Conservation (phyloP, 176 grass and related monocot species). For the Aegilops tauschii region DNA sequence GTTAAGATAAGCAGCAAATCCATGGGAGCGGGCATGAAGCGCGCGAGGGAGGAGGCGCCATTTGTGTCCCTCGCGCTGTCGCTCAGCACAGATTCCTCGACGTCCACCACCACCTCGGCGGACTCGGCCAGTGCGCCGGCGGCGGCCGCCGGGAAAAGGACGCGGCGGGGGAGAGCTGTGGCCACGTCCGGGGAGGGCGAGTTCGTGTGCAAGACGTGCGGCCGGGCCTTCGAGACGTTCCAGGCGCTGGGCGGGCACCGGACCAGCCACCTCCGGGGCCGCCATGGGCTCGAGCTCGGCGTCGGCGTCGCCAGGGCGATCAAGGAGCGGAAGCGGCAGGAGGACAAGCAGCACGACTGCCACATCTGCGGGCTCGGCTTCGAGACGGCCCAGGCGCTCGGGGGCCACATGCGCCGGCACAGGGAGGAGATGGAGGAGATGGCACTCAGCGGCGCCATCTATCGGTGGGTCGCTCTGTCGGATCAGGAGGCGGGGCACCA, state of each 20-base stretch:
- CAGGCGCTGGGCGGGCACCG: constrained; percentile 63
- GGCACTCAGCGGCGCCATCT: not conserved
- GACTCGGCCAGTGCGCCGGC: not conserved
- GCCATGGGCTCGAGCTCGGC: constrained; percentile 38
- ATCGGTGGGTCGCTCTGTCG: too few species aligned
- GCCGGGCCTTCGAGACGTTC: constrained; percentile 17
- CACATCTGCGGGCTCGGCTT: not conserved
- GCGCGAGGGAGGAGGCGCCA: not conserved
- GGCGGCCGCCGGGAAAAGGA: not conserved
- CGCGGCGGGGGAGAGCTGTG: too few species aligned
- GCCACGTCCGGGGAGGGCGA: not conserved
- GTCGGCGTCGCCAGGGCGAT: constrained; percentile 27
- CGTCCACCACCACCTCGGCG: too few species aligned
- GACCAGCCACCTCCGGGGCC: constrained; percentile 56
- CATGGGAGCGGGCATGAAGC: not conserved
- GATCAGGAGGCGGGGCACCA: too few species aligned
- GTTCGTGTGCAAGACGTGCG: not conserved
- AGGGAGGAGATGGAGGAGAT: constrained; percentile 31
- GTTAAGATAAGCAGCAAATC: not conserved
- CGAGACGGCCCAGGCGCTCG: not conserved
- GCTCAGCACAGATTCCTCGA: too few species aligned
- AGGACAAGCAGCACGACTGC: not conserved
- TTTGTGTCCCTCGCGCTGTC: too few species aligned
- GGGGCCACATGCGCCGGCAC: constrained; percentile 49
- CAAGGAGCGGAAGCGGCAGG: not conserved